phyloP scores from a whole-genome alignment of 2,329 filamentous ascomycete genomes.

The Aspergillus sp. region DNA sequence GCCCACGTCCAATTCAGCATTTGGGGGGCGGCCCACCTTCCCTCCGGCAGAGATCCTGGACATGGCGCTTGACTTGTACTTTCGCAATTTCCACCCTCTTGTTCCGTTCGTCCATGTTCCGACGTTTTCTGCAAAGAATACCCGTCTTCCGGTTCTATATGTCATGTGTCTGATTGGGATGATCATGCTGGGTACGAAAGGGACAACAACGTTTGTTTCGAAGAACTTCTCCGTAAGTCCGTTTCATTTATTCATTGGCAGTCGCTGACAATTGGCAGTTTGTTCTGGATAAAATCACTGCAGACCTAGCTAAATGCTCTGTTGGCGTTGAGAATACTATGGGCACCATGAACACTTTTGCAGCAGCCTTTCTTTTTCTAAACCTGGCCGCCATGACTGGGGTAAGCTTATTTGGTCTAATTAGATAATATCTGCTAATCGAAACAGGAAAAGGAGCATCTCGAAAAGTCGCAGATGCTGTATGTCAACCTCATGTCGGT shows the following conservation, averaged over 20 bases:
- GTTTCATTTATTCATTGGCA: background rate
- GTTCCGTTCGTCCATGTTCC: constrained; percentile 56
- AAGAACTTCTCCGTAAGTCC: constrained; percentile 43
- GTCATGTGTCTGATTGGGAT: constrained; percentile 56
- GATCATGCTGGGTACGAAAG: constrained; percentile 53
- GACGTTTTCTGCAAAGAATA: constrained; percentile 52
- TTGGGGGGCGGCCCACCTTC: constrained; percentile 37
- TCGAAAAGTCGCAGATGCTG: constrained; percentile 52
- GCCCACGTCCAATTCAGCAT: constrained; percentile 20
- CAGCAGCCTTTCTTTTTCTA: constrained; percentile 49
- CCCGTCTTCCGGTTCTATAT: constrained; percentile 48
- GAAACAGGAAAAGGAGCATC: constrained; percentile 39
- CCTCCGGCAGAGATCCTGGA: constrained; percentile 55
- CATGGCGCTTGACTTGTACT: constrained; percentile 55
- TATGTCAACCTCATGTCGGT: constrained; percentile 52
- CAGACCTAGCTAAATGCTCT: constrained; percentile 45
- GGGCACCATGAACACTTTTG: constrained; percentile 48
- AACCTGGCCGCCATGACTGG: constrained; percentile 52
- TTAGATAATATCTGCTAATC: background rate
- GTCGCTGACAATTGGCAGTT: constrained; percentile 19
- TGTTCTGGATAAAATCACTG: constrained; percentile 41
- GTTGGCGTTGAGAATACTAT: constrained; percentile 41
- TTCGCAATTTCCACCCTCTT: constrained; percentile 54
- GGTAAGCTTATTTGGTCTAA: constrained; percentile 17
- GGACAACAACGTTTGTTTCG: constrained; percentile 51